Base-by-base conservation (phyloP, 768 basidiomycete species). In the Rhizopogon roseolus region DNA sequence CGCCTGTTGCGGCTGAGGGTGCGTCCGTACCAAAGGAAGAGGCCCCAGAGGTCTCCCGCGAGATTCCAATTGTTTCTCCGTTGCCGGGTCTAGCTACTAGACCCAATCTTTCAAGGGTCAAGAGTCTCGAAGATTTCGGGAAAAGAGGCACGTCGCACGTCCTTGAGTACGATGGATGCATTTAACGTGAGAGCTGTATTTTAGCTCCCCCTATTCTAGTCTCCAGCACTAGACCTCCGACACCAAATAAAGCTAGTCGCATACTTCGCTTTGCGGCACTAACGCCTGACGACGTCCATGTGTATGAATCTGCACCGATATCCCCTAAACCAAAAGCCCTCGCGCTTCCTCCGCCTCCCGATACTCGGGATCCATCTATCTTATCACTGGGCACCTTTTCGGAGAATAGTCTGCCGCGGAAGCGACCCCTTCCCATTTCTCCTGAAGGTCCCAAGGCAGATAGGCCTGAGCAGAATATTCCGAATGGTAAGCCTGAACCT, bases 241-340 rank as follows among this genome's bases (percentile, higher is more conserved):
- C 46, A 16, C 46, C 46, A 22, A 76, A 82, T 65, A 49, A 81
- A 69, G 57, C 77, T 1, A 62, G 73, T 46, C 72, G 85, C 13
- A 81, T 71, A 58, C 68, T 92, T 29, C 83, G 90, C 16, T 93
- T 93, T 61, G 87, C 89, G 32, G 84, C 91, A 38, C 73, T 90
- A 14, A 81, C 78, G 1, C 82, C 88, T 0, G 69, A 79, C n/a
- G 87, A 92, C 62, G 81, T 93, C 2, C 78, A 90, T 66, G 85
- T 93, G 1, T 93, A 93, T 62, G 87, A 90, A 60, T 91, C 90
- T 13, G 85, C 82, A 1, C 90, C 89, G 4, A 73, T 86, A 2
- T 90, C 91, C 3, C 90, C 90, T n/a, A 80, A 77, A 56, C 79
- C 76, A 54, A 63, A 71, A 2, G 49, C 69, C 0, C 70, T 90